phyloP scores from a whole-genome alignment of 768 basidiomycete species.

The Kwoniella newhampshirensis region DNA sequence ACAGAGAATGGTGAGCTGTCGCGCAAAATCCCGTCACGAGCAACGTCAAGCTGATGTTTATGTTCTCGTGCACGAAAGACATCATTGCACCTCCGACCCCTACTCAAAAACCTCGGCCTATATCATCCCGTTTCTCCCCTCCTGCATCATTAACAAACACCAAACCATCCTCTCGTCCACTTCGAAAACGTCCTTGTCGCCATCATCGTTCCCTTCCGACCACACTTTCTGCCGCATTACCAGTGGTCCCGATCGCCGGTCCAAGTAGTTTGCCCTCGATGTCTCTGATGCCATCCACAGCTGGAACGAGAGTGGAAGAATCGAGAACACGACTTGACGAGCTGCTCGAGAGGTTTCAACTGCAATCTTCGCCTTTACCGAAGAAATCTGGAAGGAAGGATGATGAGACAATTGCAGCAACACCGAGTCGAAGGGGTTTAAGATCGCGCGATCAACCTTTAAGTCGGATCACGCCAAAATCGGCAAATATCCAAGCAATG shows the following conservation, averaged over 20 bases:
- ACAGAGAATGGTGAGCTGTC: conserved; percentile 32
- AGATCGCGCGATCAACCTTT: background rate
- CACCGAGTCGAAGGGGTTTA: conserved; percentile 5
- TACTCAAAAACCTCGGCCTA: conserved; percentile 30
- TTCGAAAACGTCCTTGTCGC: conserved; percentile 33
- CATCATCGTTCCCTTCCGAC: conserved; percentile 30
- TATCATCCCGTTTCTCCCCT: conserved; percentile 18
- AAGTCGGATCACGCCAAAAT: background rate
- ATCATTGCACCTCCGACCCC: conserved; percentile 21
- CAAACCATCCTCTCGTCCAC: conserved; percentile 5
- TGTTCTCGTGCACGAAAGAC: too few species aligned
- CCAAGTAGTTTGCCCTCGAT: conserved; percentile 13
- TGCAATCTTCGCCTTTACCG: conserved; percentile 9
- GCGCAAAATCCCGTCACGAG: too few species aligned
- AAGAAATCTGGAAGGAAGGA: background rate
- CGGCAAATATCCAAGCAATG: too few species aligned
- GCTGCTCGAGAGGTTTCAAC: conserved; percentile 10
- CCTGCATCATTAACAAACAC: conserved; percentile 8
- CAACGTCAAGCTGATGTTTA: too few species aligned
- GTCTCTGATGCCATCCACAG: background rate
- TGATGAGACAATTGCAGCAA: background rate
- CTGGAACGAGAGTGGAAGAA: background rate
- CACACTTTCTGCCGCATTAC: background rate
- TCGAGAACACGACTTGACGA: conserved; percentile 15
- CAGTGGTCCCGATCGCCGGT: background rate